Conservation (phyloP, 352 stramenopile species). For the Pythium sukuiense region DNA sequence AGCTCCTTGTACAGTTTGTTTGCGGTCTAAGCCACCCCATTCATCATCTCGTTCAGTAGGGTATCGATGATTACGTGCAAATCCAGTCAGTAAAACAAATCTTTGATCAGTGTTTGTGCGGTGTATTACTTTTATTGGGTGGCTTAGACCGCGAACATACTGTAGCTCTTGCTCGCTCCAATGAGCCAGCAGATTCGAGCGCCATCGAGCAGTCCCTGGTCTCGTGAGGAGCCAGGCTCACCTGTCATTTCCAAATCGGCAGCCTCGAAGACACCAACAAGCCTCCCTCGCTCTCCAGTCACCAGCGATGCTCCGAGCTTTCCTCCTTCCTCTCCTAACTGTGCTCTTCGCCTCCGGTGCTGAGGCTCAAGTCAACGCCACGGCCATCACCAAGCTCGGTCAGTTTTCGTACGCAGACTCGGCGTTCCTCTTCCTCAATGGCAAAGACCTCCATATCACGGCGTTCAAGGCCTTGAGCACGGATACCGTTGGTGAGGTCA, state of each 20-base stretch:
- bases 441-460: conserved; percentile 21
- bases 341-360: conserved; percentile 4
- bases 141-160: too few relatives aligned
- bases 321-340: neutral
- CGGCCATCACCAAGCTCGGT: conserved; percentile 20
- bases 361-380: conserved; percentile 13
- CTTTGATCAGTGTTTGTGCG: too few relatives aligned
- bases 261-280: neutral
- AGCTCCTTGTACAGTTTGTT: too few relatives aligned
- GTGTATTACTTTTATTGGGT: too few relatives aligned
- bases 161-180: too few relatives aligned
- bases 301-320: neutral
- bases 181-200: too few relatives aligned
- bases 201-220: too few relatives aligned
- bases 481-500: conserved; percentile 21
- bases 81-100: too few relatives aligned
- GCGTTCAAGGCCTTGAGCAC: conserved; percentile 24
- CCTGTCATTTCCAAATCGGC: neutral
- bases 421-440: conserved; percentile 17
- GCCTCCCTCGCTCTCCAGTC: neutral
- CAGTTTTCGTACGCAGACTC: conserved; percentile 22
- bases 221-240: neutral
- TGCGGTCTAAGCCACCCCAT: too few relatives aligned
- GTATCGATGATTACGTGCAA: too few relatives aligned
- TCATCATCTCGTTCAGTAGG: too few relatives aligned